Percentiles rank a stretch among this genome's conserved stretches.
Evolutionary conservation across 2,329 filamentous ascomycete genomes (phyloP).

Genomic region (Trichoderma sp.): DNA sequence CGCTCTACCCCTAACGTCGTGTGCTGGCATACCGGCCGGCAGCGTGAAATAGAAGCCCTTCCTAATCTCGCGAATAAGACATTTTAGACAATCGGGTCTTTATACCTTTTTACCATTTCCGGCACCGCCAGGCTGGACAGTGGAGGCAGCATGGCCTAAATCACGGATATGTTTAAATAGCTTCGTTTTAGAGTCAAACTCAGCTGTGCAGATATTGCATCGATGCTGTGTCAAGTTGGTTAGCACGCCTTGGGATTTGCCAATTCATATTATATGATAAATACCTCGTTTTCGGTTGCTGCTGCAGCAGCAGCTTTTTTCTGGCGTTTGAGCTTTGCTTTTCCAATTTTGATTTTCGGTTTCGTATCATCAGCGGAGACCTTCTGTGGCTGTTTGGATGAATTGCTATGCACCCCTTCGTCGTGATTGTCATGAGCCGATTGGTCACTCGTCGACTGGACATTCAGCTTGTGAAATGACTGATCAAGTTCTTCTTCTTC

Average conservation of each 20-base stretch:
- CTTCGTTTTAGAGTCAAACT: conserved; percentile 62
- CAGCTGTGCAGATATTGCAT: conserved; percentile 46
- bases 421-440: background rate
- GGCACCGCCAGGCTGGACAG: conserved; percentile 23
- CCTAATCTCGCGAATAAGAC: background rate
- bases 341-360: conserved; percentile 45
- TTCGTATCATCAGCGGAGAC: conserved; percentile 30
- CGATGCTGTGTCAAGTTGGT: conserved; percentile 32
- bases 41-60: background rate
- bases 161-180: conserved; percentile 72
- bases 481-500: background rate
- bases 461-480: background rate
- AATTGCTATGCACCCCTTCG: background rate
- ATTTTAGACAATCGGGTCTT: background rate
- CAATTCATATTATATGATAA: background rate
- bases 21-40: background rate
- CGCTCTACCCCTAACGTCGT: background rate
- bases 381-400: conserved; percentile 22
- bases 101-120: conserved; percentile 37
- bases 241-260: background rate
- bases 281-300: conserved; percentile 37
- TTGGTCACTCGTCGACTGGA: background rate
- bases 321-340: conserved; percentile 51
- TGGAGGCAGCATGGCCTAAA: conserved; percentile 60
- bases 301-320: conserved; percentile 45